Evolutionary conservation across 176 grass and related monocot genomes (phyloP), one percentile per base, ranked within the genome.

Genomic region (Oryza meridionalis): DNA sequence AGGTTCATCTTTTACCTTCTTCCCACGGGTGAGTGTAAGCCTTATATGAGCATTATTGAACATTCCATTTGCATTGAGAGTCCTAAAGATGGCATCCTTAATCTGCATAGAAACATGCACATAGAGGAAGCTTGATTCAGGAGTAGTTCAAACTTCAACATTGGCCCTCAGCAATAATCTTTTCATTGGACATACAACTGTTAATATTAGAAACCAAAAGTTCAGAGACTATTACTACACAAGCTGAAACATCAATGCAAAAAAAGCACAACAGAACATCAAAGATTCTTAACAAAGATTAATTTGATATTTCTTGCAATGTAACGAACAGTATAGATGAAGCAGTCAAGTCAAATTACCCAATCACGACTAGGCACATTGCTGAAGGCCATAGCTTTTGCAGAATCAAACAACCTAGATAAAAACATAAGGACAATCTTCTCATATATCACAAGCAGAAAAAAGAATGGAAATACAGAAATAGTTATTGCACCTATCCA

Each of bases 41-140:
- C 96, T 91, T 78, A 95, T 90, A 89, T 98, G 96, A 78, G 96
- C 89, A 92, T 98, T 93, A 81, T 93, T 77, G 67, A 95, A 95
- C 96, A 98, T 98, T 45, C 96, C 96, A 93, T 98, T 98, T 40
- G 85, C 77, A 65, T 88, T 90, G 49, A 95, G 89, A 79, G 96
- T 98, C 85, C 90, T 95, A 88, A 93, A 98, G 61, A 98, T 94
- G 24, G 93, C 91, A 62, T 92, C 91, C 77, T 95, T 95, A 85
- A 98, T 93, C 96, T 98, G 87, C 87, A 90, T 35, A 43, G 77
- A 70, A 69, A 63, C 40, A 85, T 31, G n/a, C 27, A 19, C 9
- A 73, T 67, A 32, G 24, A 25, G 32, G 70, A 55, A 58, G 1
- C 33, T 84, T 16, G 26, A 21, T 78, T 86, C 46, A 78, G 27